Evolutionary conservation across 208 protist species (phyloP).

Genomic region (Leishmania mexicana): DNA sequence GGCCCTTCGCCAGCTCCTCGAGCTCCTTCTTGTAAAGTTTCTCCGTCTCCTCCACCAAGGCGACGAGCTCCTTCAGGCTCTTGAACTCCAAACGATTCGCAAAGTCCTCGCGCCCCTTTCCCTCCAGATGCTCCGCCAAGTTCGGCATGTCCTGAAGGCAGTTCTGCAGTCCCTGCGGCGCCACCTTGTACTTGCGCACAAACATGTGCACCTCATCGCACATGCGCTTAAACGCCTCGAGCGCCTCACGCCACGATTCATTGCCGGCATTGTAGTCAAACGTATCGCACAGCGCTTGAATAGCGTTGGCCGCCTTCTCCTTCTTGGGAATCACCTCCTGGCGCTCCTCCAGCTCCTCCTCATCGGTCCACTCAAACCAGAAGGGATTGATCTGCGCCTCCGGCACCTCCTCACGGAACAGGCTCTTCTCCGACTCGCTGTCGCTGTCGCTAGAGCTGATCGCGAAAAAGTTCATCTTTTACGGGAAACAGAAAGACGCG

Average conservation of each 20-base stretch:
- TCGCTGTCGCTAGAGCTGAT: conserved; percentile 65
- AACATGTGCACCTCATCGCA: conserved; percentile 20
- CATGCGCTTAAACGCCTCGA: conserved; percentile 46
- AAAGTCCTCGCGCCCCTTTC: conserved; percentile 51
- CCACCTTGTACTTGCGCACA: conserved; percentile 49
- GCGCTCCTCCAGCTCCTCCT: conserved; percentile 70
- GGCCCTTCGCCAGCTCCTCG: conserved; percentile 41
- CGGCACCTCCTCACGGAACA: conserved; percentile 48
- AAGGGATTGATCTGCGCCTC: conserved; percentile 62
- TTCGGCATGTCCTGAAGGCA: conserved; percentile 59
- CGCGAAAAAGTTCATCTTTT: conserved; percentile 35
- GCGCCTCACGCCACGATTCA: conserved; percentile 34
- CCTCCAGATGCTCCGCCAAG: conserved; percentile 46
- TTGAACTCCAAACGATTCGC: conserved; percentile 45
- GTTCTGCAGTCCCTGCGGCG: conserved; percentile 43
- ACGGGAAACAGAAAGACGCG: not conserved
- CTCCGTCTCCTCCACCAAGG: conserved; percentile 34
- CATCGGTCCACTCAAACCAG: conserved; percentile 82
- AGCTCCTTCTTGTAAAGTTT: conserved; percentile 31
- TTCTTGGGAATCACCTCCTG: conserved; percentile 55
- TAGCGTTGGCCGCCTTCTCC: conserved; percentile 57
- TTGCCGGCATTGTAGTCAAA: conserved; percentile 61
- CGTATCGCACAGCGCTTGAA: conserved; percentile 51
- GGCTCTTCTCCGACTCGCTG: conserved; percentile 48
- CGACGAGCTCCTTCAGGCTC: conserved; percentile 60